Base-by-base conservation (phyloP, 805 yeast genomes). In the Kazachstania taianensis region DNA sequence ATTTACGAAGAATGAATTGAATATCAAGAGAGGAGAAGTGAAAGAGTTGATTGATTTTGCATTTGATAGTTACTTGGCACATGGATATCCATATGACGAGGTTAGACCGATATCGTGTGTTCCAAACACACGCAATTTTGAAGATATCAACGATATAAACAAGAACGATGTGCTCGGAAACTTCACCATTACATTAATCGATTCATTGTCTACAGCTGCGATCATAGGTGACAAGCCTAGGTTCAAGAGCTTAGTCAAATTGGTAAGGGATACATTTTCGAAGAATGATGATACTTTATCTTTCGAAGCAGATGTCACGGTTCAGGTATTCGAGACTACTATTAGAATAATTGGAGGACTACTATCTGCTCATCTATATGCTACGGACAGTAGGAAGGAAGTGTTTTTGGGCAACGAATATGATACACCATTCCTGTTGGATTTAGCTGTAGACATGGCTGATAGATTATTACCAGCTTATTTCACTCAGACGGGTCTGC, bases 111-210 rank as follows among this genome's bases (percentile, higher is more conserved):
- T 82, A 9, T 55, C 78, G 0, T 87, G 97, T 53, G 55, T 52
- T 15, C 80, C 85, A 0, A 71, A 73, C 34, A 80, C 77, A 3
- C 74, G 85, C 9, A 85, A 83, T 49, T 66, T 61, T 39, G 58
- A 57, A 0, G 66, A 80, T 45, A 50, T 67, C 2, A 49, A 57
- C 5, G 78, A 85, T 48, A 63, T 72, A 2, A 72, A 71, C 16
- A 62, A 80, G 30, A 85, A 84, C 52, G 97, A 87, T 52, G 92
- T 81, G 0, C 55, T 85, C 62, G 96, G 96, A 0, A 85, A 85
- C 48, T 78, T 75, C 38, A 74, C 94, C 0, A 69, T 78, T 46
- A 84, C 95, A 0, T 58, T 86, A 32, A 62, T 87, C 19, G 97
- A 87, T 55, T 69, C 81, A 10, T 54, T 89, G 28, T 94, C 92